Evolutionary conservation across 495 filamentous ascomycete species (phyloP).

Genomic region (Neurospora sp.): DNA sequence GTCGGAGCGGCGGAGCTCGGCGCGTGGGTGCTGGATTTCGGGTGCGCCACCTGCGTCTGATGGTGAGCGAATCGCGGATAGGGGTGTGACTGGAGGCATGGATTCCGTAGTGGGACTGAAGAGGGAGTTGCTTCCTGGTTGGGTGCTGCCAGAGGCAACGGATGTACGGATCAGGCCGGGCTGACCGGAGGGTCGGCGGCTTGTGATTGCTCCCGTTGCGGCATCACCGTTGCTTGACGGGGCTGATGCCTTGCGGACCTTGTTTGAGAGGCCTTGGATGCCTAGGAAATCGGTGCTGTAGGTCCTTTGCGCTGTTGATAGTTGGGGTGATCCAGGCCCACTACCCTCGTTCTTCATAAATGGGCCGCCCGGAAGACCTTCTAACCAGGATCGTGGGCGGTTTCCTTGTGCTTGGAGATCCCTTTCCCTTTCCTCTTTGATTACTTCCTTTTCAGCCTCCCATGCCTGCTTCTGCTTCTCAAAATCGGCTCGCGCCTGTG

Average conservation of each 20-base stretch:
- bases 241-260: slow-evolving; percentile 33
- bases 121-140: slow-evolving; percentile 20
- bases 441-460: slow-evolving; percentile 58
- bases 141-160: slow-evolving; percentile 5
- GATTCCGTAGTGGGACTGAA: slow-evolving; percentile 28
- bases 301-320: slow-evolving; percentile 31
- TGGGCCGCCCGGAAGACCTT: slow-evolving; percentile 36
- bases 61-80: not conserved
- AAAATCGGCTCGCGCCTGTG: slow-evolving; percentile 35
- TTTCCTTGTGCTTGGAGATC: not conserved
- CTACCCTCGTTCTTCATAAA: slow-evolving; percentile 29
- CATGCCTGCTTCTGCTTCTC: slow-evolving; percentile 48
- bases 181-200: slow-evolving; percentile 30
- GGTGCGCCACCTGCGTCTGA: slow-evolving; percentile 33
- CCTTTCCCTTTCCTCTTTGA: slow-evolving; percentile 40
- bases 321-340: slow-evolving; percentile 37
- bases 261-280: slow-evolving; percentile 30
- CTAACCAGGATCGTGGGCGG: slow-evolving; percentile 66
- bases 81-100: not conserved
- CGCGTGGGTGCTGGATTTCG: slow-evolving; percentile 27
- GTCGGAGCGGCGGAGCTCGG: slow-evolving; percentile 38
- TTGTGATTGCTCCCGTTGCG: slow-evolving; percentile 15
- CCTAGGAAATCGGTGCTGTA: slow-evolving; percentile 40
- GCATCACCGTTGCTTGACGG: slow-evolving; percentile 36
- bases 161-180: slow-evolving; percentile 21